Evolutionary conservation across 163 green algal species (phyloP), one percentile per base, ranked within the genome.

Genomic region (Scenedesmus sp.): DNA sequence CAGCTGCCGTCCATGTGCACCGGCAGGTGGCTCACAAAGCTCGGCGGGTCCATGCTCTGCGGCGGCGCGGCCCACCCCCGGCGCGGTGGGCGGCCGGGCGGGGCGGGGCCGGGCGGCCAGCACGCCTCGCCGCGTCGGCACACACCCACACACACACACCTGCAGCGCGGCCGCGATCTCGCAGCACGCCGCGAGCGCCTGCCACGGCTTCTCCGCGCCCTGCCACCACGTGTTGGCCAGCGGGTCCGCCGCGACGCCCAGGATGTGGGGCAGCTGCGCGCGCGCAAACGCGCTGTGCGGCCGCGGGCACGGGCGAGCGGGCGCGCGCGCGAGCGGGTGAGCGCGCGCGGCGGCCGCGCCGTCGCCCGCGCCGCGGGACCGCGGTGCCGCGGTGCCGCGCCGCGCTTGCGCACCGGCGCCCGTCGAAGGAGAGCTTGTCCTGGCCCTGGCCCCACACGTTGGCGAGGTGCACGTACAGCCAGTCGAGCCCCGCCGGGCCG

Each of bases 1-100:
- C 96, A 99, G 33, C 92, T 97, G 58, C 96, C 96, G 64, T 99
- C 96, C 89, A 82, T 82, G 73, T 97, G 92, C n/a, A 99, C 92
- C 0, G 95, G 95, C 64, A 98, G 82, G 66, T 70, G 66, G 50
- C 85, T 95, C 39, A 86, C n/a, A 77, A 92, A 98, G 28, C 45
- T 58, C 33, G 78, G 75, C 20, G 85, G 84, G 31, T 75, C 75
- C 42, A 54, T 39, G 45, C 60, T 64, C 60, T 54, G 50, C 54
- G 51, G 58, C 53, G 2, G 63, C 15, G 31, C 7, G 5, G 57
- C 15, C 31, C 17, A 31, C 3, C n/a, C n/a, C 39, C 10, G 39
- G 39, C 39, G 39, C 7, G 39, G 7, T 6, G 39, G 39, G 39
- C 7, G 39, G 39, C 7, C 7, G 39, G 39, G 39, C 2, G 54